phyloP scores from a whole-genome alignment of 2,329 filamentous ascomycete genomes.

The Ophiosphaerella herpotricha region DNA sequence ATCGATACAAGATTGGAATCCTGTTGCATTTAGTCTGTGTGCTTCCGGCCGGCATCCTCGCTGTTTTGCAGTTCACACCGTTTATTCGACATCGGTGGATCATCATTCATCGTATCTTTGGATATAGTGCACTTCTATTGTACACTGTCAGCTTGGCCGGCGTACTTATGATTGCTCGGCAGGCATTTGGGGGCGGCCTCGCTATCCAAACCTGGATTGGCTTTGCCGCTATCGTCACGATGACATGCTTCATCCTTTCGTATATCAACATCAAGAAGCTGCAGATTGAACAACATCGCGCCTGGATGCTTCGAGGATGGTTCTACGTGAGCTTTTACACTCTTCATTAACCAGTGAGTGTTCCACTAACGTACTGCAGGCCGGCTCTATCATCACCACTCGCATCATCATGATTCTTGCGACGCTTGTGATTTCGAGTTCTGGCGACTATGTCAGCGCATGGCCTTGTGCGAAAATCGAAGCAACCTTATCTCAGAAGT shows the following conservation, averaged over 20 bases:
- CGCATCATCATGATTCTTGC: conserved; percentile 55
- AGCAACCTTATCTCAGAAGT: conserved; percentile 33
- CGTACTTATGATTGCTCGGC: conserved; percentile 58
- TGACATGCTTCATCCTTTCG: conserved; percentile 52
- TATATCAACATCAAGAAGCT: conserved; percentile 63
- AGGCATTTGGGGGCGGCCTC: conserved; percentile 60
- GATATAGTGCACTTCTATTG: conserved; percentile 60
- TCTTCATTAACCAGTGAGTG: neutral
- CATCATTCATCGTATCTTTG: conserved; percentile 64
- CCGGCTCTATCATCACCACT: conserved; percentile 58
- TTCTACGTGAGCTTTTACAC: conserved; percentile 23
- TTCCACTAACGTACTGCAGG: conserved; percentile 35
- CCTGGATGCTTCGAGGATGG: conserved; percentile 38
- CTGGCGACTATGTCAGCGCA: conserved; percentile 40
- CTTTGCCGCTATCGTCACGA: conserved; percentile 52
- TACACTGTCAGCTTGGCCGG: conserved; percentile 53
- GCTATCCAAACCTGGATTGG: conserved; percentile 55
- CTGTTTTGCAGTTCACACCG: conserved; percentile 50
- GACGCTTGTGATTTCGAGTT: conserved; percentile 47
- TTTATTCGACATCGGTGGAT: conserved; percentile 54
- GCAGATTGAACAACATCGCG: conserved; percentile 55
- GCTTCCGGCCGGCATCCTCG: conserved; percentile 48
- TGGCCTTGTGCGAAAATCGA: conserved; percentile 57
- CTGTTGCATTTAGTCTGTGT: conserved; percentile 49
- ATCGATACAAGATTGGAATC: conserved; percentile 46